Evolutionary conservation across 1,139 yeast species (phyloP).

Genomic region (Candida buenavistaensis): DNA sequence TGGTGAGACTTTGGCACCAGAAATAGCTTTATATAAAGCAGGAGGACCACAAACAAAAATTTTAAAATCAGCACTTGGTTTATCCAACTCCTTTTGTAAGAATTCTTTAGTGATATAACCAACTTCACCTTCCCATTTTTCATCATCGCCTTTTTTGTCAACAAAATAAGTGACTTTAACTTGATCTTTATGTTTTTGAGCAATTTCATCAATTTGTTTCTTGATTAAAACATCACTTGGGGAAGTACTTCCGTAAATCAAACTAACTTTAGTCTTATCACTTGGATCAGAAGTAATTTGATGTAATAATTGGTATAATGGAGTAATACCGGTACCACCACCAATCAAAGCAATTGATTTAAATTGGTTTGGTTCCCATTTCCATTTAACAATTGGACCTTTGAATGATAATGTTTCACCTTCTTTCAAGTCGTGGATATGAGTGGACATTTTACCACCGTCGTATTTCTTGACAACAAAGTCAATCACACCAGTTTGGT

Average conservation of each 20-base stretch:
- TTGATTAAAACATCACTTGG: constrained; percentile 78
- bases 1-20: constrained; percentile 85
- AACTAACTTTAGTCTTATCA: constrained; percentile 71
- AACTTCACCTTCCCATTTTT: constrained; percentile 73
- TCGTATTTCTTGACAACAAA: constrained; percentile 84
- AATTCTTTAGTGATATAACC: constrained; percentile 85
- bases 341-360: constrained; percentile 83
- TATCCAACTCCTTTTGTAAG: constrained; percentile 65
- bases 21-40: constrained; percentile 39
- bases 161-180: constrained; percentile 70
- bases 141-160: constrained; percentile 60
- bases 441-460: constrained; percentile 80
- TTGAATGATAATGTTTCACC: constrained; percentile 86
- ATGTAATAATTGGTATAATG: constrained; percentile 86
- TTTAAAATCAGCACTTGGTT: constrained; percentile 63
- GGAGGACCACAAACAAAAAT: constrained; percentile 95
- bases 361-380: constrained; percentile 85
- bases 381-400: constrained; percentile 94
- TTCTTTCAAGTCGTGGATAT: constrained; percentile 67
- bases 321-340: constrained; percentile 96
- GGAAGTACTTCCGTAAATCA: constrained; percentile 78
- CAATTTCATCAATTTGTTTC: constrained; percentile 74
- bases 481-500: constrained; percentile 71
- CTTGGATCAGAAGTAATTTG: constrained; percentile 75
- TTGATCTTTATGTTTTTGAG: constrained; percentile 58